Base-by-base conservation (phyloP, 2,329 filamentous ascomycete species). In the Helminthosporium solani region DNA sequence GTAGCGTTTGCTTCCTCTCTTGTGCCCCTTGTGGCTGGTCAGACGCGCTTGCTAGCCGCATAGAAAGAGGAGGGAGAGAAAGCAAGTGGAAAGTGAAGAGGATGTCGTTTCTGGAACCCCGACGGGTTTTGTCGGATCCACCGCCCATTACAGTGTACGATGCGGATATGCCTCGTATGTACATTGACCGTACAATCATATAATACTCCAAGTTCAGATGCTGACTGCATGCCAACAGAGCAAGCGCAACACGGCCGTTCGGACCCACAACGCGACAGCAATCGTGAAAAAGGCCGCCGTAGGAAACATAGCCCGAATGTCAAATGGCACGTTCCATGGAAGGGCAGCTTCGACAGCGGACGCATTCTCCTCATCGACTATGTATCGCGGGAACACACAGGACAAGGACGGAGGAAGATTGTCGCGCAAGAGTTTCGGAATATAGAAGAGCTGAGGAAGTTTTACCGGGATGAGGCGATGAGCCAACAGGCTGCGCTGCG, bases 351-450 rank as follows among this genome's bases (percentile, higher is more conserved):
- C 65, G 57, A 58, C 20, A 54, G 69, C 18, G 75, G 76, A 11
- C 71, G 78, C 28, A 75, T 79, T 5, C 61, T 80, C 49, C 68
- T 80, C 44, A 74, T 80, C 33, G 77, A 80, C 58, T 79, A 78
- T 57, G 65, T 77, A 25, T 59, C 56, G 7, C 63, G 54, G 50
- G 70, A 73, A 19, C 65, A 71, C 41, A 65, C 59, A n/a, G 61
- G 61, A 15, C 58, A 63, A 28, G 69, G 67, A 30, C 66, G 70
- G 44, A 66, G 72, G 37, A 75, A 74, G 51, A 73, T 78, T 20
- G 60, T 71, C 9, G 75, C 76, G 1, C 73, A 76, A 47, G 77
- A 79, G 49, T 75, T 79, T 37, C 64, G 67, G 49, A 64, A 73
- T 33, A 56, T 79, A 15, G 61, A 73, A 37, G 69, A 64, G 14